Base-by-base conservation (phyloP, 257 asterid species). In the Gentiana straminea region DNA sequence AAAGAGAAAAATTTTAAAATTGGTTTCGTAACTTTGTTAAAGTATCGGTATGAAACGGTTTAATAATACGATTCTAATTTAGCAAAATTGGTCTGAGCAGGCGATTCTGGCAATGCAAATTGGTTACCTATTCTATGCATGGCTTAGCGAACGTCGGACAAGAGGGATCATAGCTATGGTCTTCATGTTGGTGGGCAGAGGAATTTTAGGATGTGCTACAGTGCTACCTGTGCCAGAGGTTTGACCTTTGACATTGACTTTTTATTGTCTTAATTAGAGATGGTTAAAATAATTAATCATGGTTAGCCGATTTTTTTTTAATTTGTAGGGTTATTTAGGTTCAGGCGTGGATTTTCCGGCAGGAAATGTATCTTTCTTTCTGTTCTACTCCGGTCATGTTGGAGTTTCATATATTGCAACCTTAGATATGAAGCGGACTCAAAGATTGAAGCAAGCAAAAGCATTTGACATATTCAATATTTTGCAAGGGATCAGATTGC, bases 141-240 rank as follows among this genome's bases (percentile, higher is more conserved):
- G 84, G 83, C 50, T 87, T 35, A 73, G 87, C 5, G 98, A 91
- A 76, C 96, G 98, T 1, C 72, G 98, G 12, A 86, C 93, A 0
- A 70, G 98, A 64, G 80, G 94, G 11, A 84, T 86, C 0, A 87
- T 87, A 3, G 65, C 98, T 2, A 81, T 95, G n/a, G 56, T 87
- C 39, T 91, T 78, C 82, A 91, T 91, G 98, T 91, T 91, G 84
- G 84, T 96, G n/a, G 81, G 81, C 59, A 68, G 98, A 44, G 98
- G 98, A 58, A 78, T 91, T 72, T 89, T 87, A 53, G 97, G 98
- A 59, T 91, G 84, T 63, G 79, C 79, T 58, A 91, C 98, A 2
- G 96, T 84, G 74, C 83, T 91, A 34, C 98, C 95, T 54, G 59
- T 87, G 61, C 95, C 96, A n/a, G 74, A 82, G 94, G 97, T 89